Percentiles rank a stretch among this genome's conserved stretches.
phyloP scores from a whole-genome alignment of 306 rosid species.

The Glycine tomentella region DNA sequence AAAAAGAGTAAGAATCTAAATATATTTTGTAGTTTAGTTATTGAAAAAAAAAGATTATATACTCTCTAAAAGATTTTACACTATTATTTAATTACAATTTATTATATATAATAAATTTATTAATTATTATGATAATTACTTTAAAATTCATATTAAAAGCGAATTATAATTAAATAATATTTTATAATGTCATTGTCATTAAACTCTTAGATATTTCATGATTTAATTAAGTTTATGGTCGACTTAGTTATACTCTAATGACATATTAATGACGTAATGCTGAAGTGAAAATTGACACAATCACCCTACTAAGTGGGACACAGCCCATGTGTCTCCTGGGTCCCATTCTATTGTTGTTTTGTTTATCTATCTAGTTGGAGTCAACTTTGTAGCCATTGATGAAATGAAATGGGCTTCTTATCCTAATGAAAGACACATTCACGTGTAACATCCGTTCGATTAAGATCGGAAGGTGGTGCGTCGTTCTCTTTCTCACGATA shows the following conservation, averaged over 20 bases:
- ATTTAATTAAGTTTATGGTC: no score
- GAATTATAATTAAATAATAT: no score
- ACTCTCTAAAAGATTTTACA: no score
- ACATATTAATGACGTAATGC: constrained; percentile 49
- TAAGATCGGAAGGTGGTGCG: neutral
- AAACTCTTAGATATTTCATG: no score
- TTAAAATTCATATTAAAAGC: no score
- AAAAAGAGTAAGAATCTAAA: no score
- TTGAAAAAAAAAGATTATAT: no score
- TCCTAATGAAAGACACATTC: neutral
- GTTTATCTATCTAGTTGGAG: neutral
- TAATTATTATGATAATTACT: no score
- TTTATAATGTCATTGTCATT: no score
- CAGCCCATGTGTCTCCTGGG: constrained; percentile 6
- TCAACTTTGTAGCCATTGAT: constrained; percentile 45
- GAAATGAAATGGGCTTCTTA: neutral
- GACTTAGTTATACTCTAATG: constrained; percentile 13
- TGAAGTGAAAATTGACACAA: constrained; percentile 35
- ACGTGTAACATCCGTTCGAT: constrained; percentile 4
- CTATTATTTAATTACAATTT: no score
- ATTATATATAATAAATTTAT: no score
- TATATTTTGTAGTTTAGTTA: no score
- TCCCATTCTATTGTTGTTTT: constrained; percentile 26
- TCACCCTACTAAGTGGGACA: constrained; percentile 16
- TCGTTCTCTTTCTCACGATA: neutral